These are phyloP conservation scores for Plantago ovata DNA, from an alignment of 257 asterid genomes.

Conservation along the genomic window DNA sequence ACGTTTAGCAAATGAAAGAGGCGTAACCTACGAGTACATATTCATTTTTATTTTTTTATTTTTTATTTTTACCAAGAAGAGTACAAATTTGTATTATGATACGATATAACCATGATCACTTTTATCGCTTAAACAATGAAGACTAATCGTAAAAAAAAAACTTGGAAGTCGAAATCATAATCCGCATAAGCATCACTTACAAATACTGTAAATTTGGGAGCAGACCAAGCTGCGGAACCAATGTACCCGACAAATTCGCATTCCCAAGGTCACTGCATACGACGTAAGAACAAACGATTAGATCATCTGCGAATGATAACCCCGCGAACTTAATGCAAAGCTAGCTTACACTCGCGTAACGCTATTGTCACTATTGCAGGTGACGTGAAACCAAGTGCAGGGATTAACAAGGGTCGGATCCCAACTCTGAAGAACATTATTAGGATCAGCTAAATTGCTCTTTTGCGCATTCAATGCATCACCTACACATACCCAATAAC, in stretches of 20 bases:
- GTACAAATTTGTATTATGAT: not conserved
- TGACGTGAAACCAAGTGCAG: constrained; percentile 96
- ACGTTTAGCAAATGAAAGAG: too few relatives aligned
- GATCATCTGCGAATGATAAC: constrained; percentile 5
- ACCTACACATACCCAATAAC: constrained; percentile 40
- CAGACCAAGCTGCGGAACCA: constrained; percentile 88
- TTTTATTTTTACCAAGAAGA: not conserved
- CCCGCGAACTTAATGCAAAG: constrained; percentile 13
- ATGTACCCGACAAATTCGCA: constrained; percentile 85
- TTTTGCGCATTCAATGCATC: constrained; percentile 85
- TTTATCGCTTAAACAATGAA: not conserved
- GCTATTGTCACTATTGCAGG: constrained; percentile 73
- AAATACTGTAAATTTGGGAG: constrained; percentile 74
- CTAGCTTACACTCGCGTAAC: constrained; percentile 89
- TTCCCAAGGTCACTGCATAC: constrained; percentile 88
- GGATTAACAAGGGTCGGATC: constrained; percentile 96
- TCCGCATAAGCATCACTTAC: constrained; percentile 47
- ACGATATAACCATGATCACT: too few relatives aligned
- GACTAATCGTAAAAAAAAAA: not conserved
- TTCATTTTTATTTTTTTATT: not conserved
- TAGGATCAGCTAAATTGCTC: constrained; percentile 82
- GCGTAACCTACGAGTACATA: too few relatives aligned
- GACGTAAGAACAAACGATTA: constrained; percentile 16
- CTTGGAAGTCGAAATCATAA: not conserved
- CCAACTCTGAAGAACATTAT: constrained; percentile 94